Base-by-base conservation (phyloP, 1,139 yeast genomes). In the Sugiyamaella grinbergsii region DNA sequence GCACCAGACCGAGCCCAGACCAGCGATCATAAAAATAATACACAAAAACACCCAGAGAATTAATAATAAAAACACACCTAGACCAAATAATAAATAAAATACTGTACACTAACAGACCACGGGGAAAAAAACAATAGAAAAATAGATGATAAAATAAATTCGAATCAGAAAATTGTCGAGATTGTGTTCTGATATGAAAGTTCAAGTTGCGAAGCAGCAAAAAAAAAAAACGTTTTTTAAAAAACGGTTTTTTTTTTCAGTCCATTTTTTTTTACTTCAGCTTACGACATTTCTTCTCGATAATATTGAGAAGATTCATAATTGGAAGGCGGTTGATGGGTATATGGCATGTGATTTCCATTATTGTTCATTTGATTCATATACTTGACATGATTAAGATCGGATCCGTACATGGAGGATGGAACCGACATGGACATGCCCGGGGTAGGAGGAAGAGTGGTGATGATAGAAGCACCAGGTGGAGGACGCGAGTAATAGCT, bases 401-500 rank as follows among this genome's bases (percentile, higher is more conserved):
- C 46, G 18, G 48, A n/a, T 6, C 53, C 53, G 29, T 49, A 39
- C 22, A 40, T 34, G 8, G 38, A 32, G 42, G 39, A 33, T 8
- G 49, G 41, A 46, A 34, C 41, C 8, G 46, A 33, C 36, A 41
- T 41, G 23, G 34, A 19, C n/a, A 32, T 24, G 26, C 23, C 28
- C 3, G 40, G 43, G 19, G 37, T 33, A 15, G 50, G 44, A 39
- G 52, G 42, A 15, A 34, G 32, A 19, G 33, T 29, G 15, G 26
- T 19, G 28, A 23, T 34, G 7, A 24, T 24, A 10, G 34, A 13
- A 13, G 26, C 38, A 22, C 28, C 38, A 38, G 31, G 16, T 13
- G 49, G 46, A 11, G 52, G 42, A 2, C 53, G 33, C 7, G 53
- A 36, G 29, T 34, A 50, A 23, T 50, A 50, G 23, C 47, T 41